Conservation (phyloP, 2,329 filamentous ascomycete genomes). For the Hypoxylon sp. region DNA sequence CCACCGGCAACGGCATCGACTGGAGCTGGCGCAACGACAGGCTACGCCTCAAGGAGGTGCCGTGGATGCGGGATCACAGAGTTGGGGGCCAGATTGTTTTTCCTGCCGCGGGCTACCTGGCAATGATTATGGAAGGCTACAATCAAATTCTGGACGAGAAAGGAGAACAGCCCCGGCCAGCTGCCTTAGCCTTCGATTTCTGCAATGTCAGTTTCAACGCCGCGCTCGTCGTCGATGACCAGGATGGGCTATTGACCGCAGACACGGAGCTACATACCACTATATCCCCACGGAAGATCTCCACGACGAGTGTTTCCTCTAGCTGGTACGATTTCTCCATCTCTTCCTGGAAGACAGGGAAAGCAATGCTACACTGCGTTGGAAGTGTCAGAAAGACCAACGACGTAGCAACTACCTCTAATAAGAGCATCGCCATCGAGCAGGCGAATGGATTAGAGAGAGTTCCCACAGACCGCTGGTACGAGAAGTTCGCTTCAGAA, state of each 20-base stretch:
- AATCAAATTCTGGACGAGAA: too few relatives aligned
- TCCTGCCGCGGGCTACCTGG: conserved; percentile 40
- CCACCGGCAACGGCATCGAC: conserved; percentile 34
- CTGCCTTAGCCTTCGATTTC: too few relatives aligned
- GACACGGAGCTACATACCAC: conserved; percentile 39
- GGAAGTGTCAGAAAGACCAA: too few relatives aligned
- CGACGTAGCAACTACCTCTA: too few relatives aligned
- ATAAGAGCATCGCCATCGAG: too few relatives aligned
- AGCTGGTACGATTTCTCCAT: conserved; percentile 42
- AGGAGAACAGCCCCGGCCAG: too few relatives aligned
- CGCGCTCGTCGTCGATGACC: too few relatives aligned
- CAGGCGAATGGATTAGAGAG: too few relatives aligned
- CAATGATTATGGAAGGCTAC: conserved; percentile 43
- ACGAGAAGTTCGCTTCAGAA: too few relatives aligned
- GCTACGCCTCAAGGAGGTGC: conserved; percentile 27
- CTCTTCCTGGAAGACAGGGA: conserved; percentile 34
- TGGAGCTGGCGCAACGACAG: conserved; percentile 41
- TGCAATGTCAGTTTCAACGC: too few relatives aligned
- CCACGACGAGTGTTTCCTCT: conserved; percentile 12
- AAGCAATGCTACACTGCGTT: conserved; percentile 32
- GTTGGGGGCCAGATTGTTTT: conserved; percentile 38
- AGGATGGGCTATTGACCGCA: not conserved
- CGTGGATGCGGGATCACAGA: conserved; percentile 44
- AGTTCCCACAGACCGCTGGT: too few relatives aligned
- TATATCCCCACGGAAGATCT: conserved; percentile 27